Conservation (phyloP, 139 green algal species). For the Chlamydomonas eustigma region DNA sequence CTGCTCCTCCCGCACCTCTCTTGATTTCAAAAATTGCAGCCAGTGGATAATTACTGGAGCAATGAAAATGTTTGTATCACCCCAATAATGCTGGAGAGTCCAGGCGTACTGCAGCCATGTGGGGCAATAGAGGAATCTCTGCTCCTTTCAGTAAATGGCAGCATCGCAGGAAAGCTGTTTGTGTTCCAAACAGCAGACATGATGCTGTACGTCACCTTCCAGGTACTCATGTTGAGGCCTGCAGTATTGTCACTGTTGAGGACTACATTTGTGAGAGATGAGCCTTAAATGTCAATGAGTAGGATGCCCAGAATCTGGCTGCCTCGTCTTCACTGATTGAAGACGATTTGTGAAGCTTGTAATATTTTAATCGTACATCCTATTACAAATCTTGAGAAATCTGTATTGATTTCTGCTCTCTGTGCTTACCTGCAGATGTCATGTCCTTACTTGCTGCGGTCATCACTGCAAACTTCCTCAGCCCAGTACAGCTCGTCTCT, state of each 20-base stretch:
- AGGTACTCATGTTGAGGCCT: too few relatives aligned
- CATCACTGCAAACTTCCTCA: neutral
- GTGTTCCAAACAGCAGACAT: neutral
- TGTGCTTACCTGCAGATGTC: neutral
- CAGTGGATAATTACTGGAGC: too few relatives aligned
- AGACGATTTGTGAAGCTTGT: neutral
- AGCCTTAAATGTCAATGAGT: neutral
- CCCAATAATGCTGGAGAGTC: too few relatives aligned
- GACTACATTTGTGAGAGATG: neutral
- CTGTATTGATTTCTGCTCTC: neutral
- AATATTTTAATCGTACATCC: neutral
- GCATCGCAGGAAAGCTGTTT: neutral
- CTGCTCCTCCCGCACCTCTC: too few relatives aligned
- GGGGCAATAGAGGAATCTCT: too few relatives aligned
- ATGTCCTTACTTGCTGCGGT: neutral
- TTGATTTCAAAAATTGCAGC: too few relatives aligned
- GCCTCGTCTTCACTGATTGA: neutral
- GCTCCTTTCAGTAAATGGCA: too few relatives aligned
- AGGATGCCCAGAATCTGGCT: neutral
- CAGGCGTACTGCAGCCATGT: too few relatives aligned
- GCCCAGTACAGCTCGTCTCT: neutral
- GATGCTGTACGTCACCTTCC: neutral
- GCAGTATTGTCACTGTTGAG: neutral
- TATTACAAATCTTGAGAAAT: neutral
- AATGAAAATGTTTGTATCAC: too few relatives aligned